Percentiles rank a stretch among this genome's conserved stretches.
Evolutionary conservation across 805 yeast species (phyloP).

Genomic region (Myxozyma mucilagina): DNA sequence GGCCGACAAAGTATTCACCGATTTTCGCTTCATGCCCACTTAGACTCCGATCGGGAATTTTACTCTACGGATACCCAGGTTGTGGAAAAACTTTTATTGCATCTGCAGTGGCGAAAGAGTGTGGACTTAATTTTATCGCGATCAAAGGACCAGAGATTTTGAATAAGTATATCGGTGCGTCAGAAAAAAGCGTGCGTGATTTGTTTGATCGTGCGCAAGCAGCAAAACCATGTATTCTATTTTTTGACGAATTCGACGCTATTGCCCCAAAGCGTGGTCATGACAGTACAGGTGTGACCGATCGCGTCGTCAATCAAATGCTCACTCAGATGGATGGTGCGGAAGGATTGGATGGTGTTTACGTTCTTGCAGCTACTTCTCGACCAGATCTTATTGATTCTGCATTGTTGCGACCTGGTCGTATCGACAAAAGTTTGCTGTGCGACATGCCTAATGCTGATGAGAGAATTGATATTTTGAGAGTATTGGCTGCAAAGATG

Average conservation of each 20-base stretch:
- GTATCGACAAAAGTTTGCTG: slow-evolving; percentile 86
- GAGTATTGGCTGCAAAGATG: slow-evolving; percentile 57
- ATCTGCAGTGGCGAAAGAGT: slow-evolving; percentile 91
- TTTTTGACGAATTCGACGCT: slow-evolving; percentile 95
- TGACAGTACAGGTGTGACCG: slow-evolving; percentile 97
- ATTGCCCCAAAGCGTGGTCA: slow-evolving; percentile 94
- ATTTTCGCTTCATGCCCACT: slow-evolving; percentile 88
- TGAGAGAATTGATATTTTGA: slow-evolving; percentile 73
- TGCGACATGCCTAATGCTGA: slow-evolving; percentile 79
- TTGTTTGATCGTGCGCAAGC: slow-evolving; percentile 91
- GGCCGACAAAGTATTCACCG: slow-evolving; percentile 97
- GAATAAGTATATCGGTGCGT: slow-evolving; percentile 95
- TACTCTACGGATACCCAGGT: slow-evolving; percentile 94
- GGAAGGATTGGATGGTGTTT: slow-evolving; percentile 94
- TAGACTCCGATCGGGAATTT: slow-evolving; percentile 82
- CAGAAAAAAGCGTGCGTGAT: slow-evolving; percentile 92
- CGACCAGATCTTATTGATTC: slow-evolving; percentile 95
- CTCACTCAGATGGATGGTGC: slow-evolving; percentile 99
- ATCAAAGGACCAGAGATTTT: slow-evolving; percentile 97
- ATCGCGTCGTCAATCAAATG: slow-evolving; percentile 94
- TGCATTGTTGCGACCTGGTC: slow-evolving; percentile 91
- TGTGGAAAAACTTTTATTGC: slow-evolving; percentile 95
- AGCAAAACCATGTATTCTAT: slow-evolving; percentile 88
- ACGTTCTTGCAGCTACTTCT: slow-evolving; percentile 93
- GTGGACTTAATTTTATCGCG: slow-evolving; percentile 89